Percentiles rank a stretch among this genome's conserved stretches.
These are phyloP conservation scores for Sporobolomyces pararoseus DNA, from an alignment of 768 basidiomycete species.

Conservation along the genomic window DNA sequence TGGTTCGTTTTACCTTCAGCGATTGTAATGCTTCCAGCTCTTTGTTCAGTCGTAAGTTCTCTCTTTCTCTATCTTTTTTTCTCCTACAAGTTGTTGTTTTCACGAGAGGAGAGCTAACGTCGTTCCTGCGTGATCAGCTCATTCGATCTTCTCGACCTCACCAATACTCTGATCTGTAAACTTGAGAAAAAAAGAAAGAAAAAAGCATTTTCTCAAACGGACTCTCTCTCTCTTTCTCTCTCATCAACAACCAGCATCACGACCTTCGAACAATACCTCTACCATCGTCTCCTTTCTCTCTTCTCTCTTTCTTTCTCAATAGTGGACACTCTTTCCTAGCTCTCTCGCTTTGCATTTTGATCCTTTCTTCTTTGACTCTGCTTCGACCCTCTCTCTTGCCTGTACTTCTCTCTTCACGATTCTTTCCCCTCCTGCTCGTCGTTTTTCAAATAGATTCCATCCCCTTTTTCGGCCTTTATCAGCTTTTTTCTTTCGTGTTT, in stretches of 20 bases:
- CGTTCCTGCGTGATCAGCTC: not conserved
- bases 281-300: not conserved
- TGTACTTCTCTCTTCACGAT: not conserved
- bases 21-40: constrained; percentile 30
- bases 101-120: not conserved
- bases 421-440: not conserved
- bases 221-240: constrained; percentile 1
- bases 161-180: constrained; percentile 29
- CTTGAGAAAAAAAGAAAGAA: not conserved
- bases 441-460: not conserved
- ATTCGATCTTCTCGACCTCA: constrained; percentile 16
- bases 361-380: not conserved
- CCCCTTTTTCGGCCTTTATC: not conserved
- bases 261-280: not conserved
- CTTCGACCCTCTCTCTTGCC: not conserved
- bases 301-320: constrained; percentile 9
- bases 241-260: not conserved
- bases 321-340: not conserved
- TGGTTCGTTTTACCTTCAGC: constrained; percentile 35
- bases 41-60: constrained; percentile 29
- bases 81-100: not conserved
- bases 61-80: not conserved
- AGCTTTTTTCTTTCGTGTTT: too few relatives aligned
- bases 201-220: not conserved
- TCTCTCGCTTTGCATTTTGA: not conserved